phyloP scores from a whole-genome alignment of 805 yeast genomes.

The Ogataea dorogensis region DNA sequence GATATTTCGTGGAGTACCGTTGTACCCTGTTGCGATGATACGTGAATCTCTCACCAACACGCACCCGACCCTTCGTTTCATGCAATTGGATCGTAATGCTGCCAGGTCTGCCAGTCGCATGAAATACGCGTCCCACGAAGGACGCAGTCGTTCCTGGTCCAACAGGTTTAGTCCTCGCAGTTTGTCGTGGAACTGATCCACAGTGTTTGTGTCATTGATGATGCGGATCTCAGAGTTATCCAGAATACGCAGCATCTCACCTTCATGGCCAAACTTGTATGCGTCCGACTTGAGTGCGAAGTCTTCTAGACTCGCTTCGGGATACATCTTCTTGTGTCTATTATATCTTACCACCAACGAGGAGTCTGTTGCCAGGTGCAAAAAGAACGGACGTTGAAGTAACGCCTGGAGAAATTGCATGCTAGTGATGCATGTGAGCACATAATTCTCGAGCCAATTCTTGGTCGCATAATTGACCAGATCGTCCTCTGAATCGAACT shows the following conservation, averaged over 20 bases:
- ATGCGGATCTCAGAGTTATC: slow-evolving; percentile 56
- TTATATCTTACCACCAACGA: slow-evolving; percentile 51
- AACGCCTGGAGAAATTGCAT: slow-evolving; percentile 44
- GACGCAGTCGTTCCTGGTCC: slow-evolving; percentile 67
- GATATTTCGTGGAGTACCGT: slow-evolving; percentile 92
- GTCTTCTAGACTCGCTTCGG: slow-evolving; percentile 13
- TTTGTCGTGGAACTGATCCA: slow-evolving; percentile 37
- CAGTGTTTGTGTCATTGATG: slow-evolving; percentile 45
- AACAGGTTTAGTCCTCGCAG: slow-evolving; percentile 42
- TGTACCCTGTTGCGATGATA: slow-evolving; percentile 94
- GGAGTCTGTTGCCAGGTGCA: slow-evolving; percentile 77
- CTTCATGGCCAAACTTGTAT: slow-evolving; percentile 8
- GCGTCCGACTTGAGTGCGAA: slow-evolving; percentile 19
- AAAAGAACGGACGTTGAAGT: slow-evolving; percentile 75
- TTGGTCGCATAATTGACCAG: slow-evolving; percentile 61
- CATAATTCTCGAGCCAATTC: slow-evolving; percentile 64
- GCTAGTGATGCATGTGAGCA: slow-evolving; percentile 49
- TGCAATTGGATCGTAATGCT: slow-evolving; percentile 88
- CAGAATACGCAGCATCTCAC: slow-evolving; percentile 39
- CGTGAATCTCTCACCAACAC: slow-evolving; percentile 84
- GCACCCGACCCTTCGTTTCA: slow-evolving; percentile 97
- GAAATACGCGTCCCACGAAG: slow-evolving; percentile 95
- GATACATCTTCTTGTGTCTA: slow-evolving; percentile 27
- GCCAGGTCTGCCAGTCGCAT: slow-evolving; percentile 93
- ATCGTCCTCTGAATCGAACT: slow-evolving; percentile 41